Evolutionary conservation across 2,329 filamentous ascomycete species (phyloP), one percentile per base, ranked within the genome.

Genomic region (Phoma sp.): DNA sequence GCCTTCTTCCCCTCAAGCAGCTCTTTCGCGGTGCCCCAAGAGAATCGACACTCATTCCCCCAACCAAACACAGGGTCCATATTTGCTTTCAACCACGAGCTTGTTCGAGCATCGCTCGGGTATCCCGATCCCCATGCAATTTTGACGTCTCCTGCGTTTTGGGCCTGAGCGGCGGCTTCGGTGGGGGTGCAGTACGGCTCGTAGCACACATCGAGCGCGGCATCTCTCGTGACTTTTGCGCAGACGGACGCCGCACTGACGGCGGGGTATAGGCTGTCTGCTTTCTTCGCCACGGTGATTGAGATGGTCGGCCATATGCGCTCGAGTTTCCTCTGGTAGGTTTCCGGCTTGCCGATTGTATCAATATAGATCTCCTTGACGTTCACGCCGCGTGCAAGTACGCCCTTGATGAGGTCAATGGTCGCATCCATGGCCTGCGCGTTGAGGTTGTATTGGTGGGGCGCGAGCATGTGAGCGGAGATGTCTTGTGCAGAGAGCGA

Each of bases 51-150:
- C 76, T 98, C 93, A 20, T 84, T 84, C 0, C 93, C 93, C 93
- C 95, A 99, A 12, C 95, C 95, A 78, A 98, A 99, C 1, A 98
- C 78, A 2, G 91, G 91, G 69, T 99, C 88, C 87, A 97, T 93
- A 61, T 93, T 95, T 32, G 79, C 79, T 76, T 87, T 90, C 71
- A 99, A 74, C 93, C 95, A 99, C 12, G 78, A 75, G 2, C 89
- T 85, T 65, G 92, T 96, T 58, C 90, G 84, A 17, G 83, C 87
- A 76, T 99, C 95, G 1, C 90, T 92, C 0, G 95, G 95, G 73
- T 99, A 99, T 0, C 95, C 95, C 1, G 91, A 96, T 0, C 95
- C 95, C 92, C 95, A 97, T 4, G 78, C 80, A 14, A 81, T 79
- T 56, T 37, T 71, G 57, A 57, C 61, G 60, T 56, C 70, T 68